phyloP scores from a whole-genome alignment of 495 filamentous ascomycete genomes.

The Lasiosphaeris hirsuta region DNA sequence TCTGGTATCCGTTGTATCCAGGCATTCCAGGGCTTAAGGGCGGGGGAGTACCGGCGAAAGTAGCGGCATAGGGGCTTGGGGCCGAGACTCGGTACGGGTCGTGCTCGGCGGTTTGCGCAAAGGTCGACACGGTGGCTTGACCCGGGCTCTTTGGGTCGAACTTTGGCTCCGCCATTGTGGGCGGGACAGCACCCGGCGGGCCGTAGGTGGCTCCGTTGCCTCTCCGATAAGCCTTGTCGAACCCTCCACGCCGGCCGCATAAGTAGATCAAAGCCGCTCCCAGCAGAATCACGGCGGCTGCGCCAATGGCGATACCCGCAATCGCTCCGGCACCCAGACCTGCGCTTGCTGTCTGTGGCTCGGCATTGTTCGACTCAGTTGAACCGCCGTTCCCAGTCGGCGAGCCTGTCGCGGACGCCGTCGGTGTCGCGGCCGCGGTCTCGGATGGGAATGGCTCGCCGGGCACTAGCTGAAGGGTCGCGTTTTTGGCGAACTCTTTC shows the following conservation, averaged over 20 bases:
- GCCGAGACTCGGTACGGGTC: conserved; percentile 13
- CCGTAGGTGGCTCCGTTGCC: neutral
- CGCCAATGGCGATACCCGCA: conserved; percentile 48
- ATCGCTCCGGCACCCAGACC: conserved; percentile 39
- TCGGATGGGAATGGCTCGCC: conserved; percentile 39
- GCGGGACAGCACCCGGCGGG: conserved; percentile 1
- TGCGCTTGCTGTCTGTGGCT: neutral
- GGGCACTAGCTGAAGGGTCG: conserved; percentile 33
- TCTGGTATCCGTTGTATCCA: conserved; percentile 10
- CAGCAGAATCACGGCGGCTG: conserved; percentile 35
- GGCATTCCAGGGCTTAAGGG: neutral
- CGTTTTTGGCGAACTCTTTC: conserved; percentile 24
- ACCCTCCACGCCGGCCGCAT: conserved; percentile 39
- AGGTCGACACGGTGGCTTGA: conserved; percentile 19
- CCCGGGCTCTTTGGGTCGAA: conserved; percentile 32
- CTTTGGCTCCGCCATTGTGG: conserved; percentile 21
- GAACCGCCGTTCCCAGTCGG: neutral
- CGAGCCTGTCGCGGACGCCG: neutral
- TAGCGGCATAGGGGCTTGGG: conserved; percentile 8
- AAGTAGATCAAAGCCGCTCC: conserved; percentile 38
- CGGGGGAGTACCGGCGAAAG: conserved; percentile 13
- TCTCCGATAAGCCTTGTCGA: conserved; percentile 32
- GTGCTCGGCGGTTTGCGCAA: conserved; percentile 2
- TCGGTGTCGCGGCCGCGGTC: conserved; percentile 11
- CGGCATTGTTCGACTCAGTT: neutral